phyloP scores from a whole-genome alignment of 345 rosid species.

The Pistacia atlantica region DNA sequence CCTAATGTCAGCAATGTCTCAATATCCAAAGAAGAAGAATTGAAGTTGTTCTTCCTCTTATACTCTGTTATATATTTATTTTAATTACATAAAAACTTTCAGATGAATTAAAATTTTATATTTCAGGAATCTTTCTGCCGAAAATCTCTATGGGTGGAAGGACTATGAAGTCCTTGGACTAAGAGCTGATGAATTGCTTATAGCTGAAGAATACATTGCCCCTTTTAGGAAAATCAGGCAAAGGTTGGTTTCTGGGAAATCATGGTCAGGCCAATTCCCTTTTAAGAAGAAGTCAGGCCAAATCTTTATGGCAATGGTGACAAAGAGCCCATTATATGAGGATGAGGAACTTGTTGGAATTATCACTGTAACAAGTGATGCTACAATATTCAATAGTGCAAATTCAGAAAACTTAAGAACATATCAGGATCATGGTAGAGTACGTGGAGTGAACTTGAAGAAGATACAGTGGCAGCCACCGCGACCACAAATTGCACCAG shows the following conservation, averaged over 20 bases:
- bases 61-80: neutral
- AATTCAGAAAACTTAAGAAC: conserved; percentile 37
- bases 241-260: conserved; percentile 47
- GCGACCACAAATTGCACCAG: conserved; percentile 45
- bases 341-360: conserved; percentile 66
- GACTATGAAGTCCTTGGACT: conserved; percentile 65
- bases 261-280: conserved; percentile 93
- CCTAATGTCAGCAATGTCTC: neutral
- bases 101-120: conserved; percentile 1
- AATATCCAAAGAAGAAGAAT: neutral
- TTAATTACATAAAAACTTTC: conserved; percentile 8
- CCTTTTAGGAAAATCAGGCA: conserved; percentile 46
- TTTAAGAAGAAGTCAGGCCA: conserved; percentile 72
- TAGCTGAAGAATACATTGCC: conserved; percentile 52
- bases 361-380: conserved; percentile 78
- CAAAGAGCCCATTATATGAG: conserved; percentile 68
- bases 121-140: conserved; percentile 84
- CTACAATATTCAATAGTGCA: conserved; percentile 45
- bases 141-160: conserved; percentile 78
- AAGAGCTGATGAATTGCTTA: conserved; percentile 52
- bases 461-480: conserved; percentile 67
- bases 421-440: conserved; percentile 34
- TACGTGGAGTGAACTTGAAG: conserved; percentile 41
- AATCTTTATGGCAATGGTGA: conserved; percentile 64
- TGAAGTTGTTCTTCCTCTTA: neutral